Percentiles rank a stretch among this genome's conserved stretches.
Evolutionary conservation across 176 grass and related monocot species (phyloP).

Genomic region (Avena sativa): DNA sequence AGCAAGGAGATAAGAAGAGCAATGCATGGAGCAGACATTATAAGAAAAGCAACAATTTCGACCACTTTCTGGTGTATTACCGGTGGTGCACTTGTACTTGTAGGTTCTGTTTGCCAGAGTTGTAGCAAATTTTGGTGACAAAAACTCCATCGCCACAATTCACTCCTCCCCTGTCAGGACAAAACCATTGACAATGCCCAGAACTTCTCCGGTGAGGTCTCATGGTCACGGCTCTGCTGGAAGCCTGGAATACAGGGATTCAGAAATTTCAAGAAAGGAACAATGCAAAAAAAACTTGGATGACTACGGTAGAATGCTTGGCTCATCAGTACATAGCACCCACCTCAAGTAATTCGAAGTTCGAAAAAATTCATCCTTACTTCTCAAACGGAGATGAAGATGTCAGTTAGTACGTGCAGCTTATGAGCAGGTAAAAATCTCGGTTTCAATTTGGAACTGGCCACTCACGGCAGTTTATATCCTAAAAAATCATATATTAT

Average conservation of each 20-base stretch:
- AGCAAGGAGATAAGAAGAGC: conserved; percentile 5
- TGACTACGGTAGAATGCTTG: background rate
- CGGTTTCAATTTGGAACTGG: background rate
- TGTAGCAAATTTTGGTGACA: conserved; percentile 48
- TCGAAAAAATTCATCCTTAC: background rate
- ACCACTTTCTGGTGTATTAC: conserved; percentile 39
- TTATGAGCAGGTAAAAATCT: background rate
- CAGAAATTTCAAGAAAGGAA: background rate
- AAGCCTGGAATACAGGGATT: background rate
- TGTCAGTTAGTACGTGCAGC: background rate
- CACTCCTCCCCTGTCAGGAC: background rate
- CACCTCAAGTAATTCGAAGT: background rate
- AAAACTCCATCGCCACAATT: background rate
- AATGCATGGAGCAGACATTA: background rate
- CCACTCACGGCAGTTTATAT: background rate
- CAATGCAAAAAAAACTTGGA: background rate
- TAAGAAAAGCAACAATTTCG: conserved; percentile 1
- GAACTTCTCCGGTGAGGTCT: background rate
- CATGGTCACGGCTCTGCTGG: background rate
- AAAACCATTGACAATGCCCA: background rate
- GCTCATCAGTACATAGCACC: background rate
- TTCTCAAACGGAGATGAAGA: background rate
- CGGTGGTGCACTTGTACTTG: conserved; percentile 26
- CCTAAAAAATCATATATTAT: background rate
- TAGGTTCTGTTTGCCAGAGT: conserved; percentile 44